Percentiles rank a stretch among this genome's conserved stretches.
phyloP scores from a whole-genome alignment of 306 rosid genomes.

The Hylodesmum podocarpum region DNA sequence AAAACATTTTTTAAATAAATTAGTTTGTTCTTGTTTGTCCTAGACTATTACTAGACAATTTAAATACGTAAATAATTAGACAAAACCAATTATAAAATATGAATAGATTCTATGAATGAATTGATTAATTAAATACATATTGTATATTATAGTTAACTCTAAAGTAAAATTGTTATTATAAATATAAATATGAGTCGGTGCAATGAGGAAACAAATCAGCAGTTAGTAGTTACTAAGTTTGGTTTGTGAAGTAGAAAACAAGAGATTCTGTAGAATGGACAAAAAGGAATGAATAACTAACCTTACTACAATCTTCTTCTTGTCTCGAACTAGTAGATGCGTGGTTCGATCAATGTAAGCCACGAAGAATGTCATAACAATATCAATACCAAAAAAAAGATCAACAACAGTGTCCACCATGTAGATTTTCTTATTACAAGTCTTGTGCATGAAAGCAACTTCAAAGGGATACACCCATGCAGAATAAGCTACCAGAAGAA shows the following conservation, averaged over 20 bases:
- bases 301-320: constrained; percentile 67
- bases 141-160: no score
- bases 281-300: constrained; percentile 12
- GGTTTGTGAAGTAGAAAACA: neutral
- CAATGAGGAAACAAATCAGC: neutral
- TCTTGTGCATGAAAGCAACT: constrained; percentile 59
- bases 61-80: no score
- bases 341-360: constrained; percentile 67
- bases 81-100: no score
- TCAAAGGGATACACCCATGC: constrained; percentile 88
- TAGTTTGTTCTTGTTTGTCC: neutral
- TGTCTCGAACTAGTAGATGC: constrained; percentile 69
- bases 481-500: constrained; percentile 73
- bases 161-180: no score
- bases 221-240: neutral
- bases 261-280: neutral
- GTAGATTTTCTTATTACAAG: constrained; percentile 34
- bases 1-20: neutral
- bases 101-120: no score
- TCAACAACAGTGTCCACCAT: constrained; percentile 64
- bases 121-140: no score
- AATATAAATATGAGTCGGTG: neutral
- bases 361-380: constrained; percentile 73
- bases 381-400: constrained; percentile 69
- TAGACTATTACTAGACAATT: no score